Evolutionary conservation across 2,329 filamentous ascomycete genomes (phyloP), one percentile per base, ranked within the genome.

Genomic region (Penicillium paneum): DNA sequence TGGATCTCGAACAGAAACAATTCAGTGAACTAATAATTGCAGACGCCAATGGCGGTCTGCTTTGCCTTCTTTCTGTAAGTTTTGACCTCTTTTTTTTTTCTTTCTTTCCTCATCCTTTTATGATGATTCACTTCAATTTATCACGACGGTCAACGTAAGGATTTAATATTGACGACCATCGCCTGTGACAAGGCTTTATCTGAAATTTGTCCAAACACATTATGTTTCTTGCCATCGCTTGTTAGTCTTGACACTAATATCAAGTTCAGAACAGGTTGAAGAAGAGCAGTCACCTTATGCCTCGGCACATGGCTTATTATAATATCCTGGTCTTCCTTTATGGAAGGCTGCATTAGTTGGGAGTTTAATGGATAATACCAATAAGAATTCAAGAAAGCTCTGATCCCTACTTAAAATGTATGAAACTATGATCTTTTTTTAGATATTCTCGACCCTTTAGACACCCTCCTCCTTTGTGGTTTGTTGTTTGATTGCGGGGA

Each of bases 81-180:
- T 50, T 3, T 19, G 11, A 19, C 11, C 5, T 38, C 47, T 29
- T 17, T 44, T 46, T 54, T 53, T 41, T 42, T 42, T 39, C 21
- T 52, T 55, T 41, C 29, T 28, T 32, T 35, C 49, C 59, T 64
- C 60, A 56, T 58, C 46, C 67, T 81, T 73, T 76, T 60, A 86
- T 87, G 85, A 89, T 89, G 86, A 88, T 83, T 81, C 79, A 74
- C 66, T 69, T 63, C 70, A 79, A 76, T 80, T 83, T 83, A 85
- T 90, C 88, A 91, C 88, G 88, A 91, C 88, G 88, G 88, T 91
- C 88, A 88, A 87, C 88, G 87, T 89, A 91, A 85, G 82, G 61
- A 65, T 79, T 83, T 78, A 75, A 78, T 81, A 77, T 88, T 91
- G 88, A 90, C 89, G 88, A 90, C 79, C 86, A 78, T 76, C 64